Evolutionary conservation across 495 filamentous ascomycete genomes (phyloP), one percentile per base, ranked within the genome.

Genomic region (Cetradonia linearis): DNA sequence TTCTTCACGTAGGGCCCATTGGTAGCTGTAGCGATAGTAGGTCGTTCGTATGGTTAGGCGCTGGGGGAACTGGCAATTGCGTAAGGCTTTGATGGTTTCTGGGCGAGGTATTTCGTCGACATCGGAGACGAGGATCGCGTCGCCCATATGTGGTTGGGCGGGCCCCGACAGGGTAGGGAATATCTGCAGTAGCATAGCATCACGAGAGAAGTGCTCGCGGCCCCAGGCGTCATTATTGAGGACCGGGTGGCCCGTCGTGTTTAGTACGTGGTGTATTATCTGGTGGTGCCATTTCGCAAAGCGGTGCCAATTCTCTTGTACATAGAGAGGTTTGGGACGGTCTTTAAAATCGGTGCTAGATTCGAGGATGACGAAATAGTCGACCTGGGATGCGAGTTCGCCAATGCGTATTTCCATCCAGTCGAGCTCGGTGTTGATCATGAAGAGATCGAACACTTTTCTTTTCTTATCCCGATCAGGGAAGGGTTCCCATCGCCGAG

Each of bases 331-430:
- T 62, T 83, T 83, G 13, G 72, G 65, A 9, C 67, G 69, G 59
- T 72, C 71, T 10, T 78, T 80, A 61, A 81, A 81, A 9, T 78
- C 81, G 59, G 68, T 71, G 59, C 60, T 58, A 18, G 73, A 68
- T 68, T 82, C 80, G 20, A 81, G 75, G 25, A 83, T 72, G 65
- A 83, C 73, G 62, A 80, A 82, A 68, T 81, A 82, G 67, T 83
- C 80, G 47, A 83, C 76, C 20, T 71, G 62, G 48, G 71, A 58
- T 48, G 73, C 74, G 33, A 76, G 73, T 40, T 72, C 74, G 68
- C 80, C 73, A n/a, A 83, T 69, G 27, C 78, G 77, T 57, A 83
- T 77, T 57, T 83, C 79, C 61, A 83, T 70, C 74, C 77, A 78
- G 63, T 82, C 79, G 28, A 81, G 73, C 69, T 81, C 80, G 18